Conservation (phyloP, 345 rosid species). For the Geranium rotundifolium region DNA sequence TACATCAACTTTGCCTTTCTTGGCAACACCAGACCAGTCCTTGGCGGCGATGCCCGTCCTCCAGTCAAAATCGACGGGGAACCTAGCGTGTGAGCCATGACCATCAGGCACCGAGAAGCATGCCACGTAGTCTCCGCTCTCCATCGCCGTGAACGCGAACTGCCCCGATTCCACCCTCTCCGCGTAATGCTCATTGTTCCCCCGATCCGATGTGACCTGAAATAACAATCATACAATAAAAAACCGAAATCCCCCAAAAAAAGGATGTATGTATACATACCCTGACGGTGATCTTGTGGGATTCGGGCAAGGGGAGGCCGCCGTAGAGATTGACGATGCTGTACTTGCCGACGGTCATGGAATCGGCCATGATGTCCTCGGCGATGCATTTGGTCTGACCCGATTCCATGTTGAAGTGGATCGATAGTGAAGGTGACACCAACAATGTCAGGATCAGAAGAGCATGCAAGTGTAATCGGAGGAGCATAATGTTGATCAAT, state of each 20-base stretch:
- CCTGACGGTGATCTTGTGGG: slow-evolving; percentile 66
- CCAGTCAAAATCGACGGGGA: slow-evolving; percentile 85
- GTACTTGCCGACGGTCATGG: slow-evolving; percentile 91
- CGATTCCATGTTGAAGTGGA: slow-evolving; percentile 71
- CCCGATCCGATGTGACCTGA: slow-evolving; percentile 73
- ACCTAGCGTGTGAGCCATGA: slow-evolving; percentile 38
- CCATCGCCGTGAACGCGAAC: slow-evolving; percentile 77
- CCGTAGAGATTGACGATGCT: slow-evolving; percentile 56
- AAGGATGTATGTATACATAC: slow-evolving; percentile 13
- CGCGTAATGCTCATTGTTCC: slow-evolving; percentile 58
- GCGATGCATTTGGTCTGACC: slow-evolving; percentile 79
- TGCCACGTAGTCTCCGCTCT: slow-evolving; percentile 71
- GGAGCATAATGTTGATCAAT: neutral
- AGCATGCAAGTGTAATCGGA: neutral
- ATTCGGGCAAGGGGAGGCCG: slow-evolving; percentile 53
- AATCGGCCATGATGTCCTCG: slow-evolving; percentile 70
- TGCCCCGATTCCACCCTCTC: slow-evolving; percentile 63
- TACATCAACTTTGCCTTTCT: slow-evolving; percentile 84
- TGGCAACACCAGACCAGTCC: slow-evolving; percentile 75
- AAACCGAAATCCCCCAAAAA: neutral
- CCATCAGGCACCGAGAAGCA: slow-evolving; percentile 57
- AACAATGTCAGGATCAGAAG: slow-evolving; percentile 14
- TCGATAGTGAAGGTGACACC: slow-evolving; percentile 25
- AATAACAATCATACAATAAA: neutral
- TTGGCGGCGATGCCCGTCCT: slow-evolving; percentile 69